Base-by-base conservation (phyloP, 1,284 basidiomycete genomes). In the Vanrija sp. region DNA sequence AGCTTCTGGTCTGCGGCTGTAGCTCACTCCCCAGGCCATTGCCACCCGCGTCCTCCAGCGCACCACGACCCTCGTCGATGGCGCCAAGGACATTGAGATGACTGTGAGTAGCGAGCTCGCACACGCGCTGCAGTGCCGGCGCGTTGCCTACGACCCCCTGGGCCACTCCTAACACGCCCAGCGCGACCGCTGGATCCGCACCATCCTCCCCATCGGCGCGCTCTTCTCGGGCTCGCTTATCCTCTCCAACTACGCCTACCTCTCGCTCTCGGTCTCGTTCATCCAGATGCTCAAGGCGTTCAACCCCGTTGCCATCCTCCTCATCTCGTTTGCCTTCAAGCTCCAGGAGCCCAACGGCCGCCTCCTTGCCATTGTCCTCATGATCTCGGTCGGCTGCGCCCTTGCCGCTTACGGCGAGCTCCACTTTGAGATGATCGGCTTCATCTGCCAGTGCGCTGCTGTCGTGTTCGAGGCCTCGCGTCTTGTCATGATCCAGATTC, bases 261-360 rank as follows among this genome's bases (percentile, higher is more conserved):
- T 97, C 35, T 86, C 91, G 59, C 84, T 98, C 52, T 87, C 84
- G 59, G 89, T 97, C 25, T 85, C 89, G 2, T 97, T 94, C 77
- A 96, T 97, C 63, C 94, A 97, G 75, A 98, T 98, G 94, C 86
- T 97, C 78, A 96, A 96, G 84, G 95, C 94, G 8, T 98, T 98
- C 78, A 89, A 83, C n/a, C 92, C 94, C 0, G 94, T 97, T 15
- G 90, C 93, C 1, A 96, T 98, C 65, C 83, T 98, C 31, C 82
- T 98, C 62, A 94, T 97, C 68, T 94, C 92, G 8, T 97, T 94
- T 82, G 81, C 83, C 1, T 89, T 88, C 80, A 86, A 87, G 61
- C 85, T 94, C 58, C 87, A 92, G 72, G 91, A 96, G 58, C 89
- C 93, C 6, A 92, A 83, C 74, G 83, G 83, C 63, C 86, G 84